Conservation (phyloP, 495 filamentous ascomycete species). For the Corynascus novoguineensis region DNA sequence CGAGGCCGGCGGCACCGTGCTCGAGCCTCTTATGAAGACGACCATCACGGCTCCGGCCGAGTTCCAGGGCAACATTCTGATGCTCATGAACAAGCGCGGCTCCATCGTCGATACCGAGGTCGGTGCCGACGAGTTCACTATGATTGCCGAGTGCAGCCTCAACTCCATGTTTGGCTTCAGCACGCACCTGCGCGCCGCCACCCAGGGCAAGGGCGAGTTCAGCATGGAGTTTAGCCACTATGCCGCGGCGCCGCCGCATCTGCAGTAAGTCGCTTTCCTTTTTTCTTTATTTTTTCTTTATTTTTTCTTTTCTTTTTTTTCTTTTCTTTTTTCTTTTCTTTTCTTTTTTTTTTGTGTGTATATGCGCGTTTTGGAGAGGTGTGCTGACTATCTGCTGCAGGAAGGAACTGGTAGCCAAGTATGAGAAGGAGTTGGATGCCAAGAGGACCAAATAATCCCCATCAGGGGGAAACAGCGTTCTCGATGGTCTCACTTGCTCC, state of each 20-base stretch:
- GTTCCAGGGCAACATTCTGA: conserved; percentile 96
- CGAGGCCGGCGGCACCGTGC: conserved; percentile 67
- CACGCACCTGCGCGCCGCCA: conserved; percentile 80
- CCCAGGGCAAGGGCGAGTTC: conserved; percentile 98
- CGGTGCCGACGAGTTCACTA: conserved; percentile 90
- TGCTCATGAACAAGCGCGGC: conserved; percentile 92
- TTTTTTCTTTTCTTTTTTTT: no score
- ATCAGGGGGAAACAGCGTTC: neutral
- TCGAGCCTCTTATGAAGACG: conserved; percentile 98
- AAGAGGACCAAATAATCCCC: conserved; percentile 50
- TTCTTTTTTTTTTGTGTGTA: conserved; percentile 2
- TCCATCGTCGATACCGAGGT: conserved; percentile 95
- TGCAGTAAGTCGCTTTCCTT: conserved; percentile 93
- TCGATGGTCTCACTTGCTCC: neutral
- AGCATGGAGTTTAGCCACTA: conserved; percentile 99
- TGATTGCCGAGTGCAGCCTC: conserved; percentile 85
- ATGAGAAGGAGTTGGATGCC: conserved; percentile 77
- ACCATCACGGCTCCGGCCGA: conserved; percentile 91
- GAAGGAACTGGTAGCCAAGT: conserved; percentile 83
- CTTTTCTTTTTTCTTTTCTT: no score
- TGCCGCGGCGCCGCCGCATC: conserved; percentile 72
- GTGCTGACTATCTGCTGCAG: conserved; percentile 31
- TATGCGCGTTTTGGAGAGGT: no score
- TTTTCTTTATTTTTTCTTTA: no score
- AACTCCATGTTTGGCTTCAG: conserved; percentile 98